Evolutionary conservation across 2,329 filamentous ascomycete genomes (phyloP), one percentile per base, ranked within the genome.

Genomic region (Lasiodiplodia theobromae): DNA sequence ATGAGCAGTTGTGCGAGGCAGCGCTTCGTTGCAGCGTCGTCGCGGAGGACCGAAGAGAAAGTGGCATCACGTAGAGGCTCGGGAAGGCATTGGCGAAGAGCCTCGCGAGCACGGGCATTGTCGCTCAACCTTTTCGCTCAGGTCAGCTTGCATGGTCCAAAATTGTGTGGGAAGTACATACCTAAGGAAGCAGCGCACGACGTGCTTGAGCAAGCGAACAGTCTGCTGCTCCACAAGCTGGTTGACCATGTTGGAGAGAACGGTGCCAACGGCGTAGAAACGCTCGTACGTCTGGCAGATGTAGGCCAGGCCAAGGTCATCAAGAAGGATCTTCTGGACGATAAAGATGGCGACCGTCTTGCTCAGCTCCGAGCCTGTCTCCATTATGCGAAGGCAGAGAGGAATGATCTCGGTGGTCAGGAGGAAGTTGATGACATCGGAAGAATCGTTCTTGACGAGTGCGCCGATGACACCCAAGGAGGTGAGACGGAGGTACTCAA

Each of bases 321-420:
- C 96, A 2, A 99, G 88, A 65, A 99, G 84, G 31, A 99, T 99
- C 86, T 99, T 99, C 82, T 99, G 96, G 21, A 99, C 96, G 75
- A 99, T 99, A 84, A 99, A 99, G 75, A 99, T 99, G 69, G 96
- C 96, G 16, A 99, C 96, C 0, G 96, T 99, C 85, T 99, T 99
- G 85, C 94, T 97, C 70, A 99, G 87, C 82, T 99, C 96, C 0
- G 94, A 97, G 62, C 96, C 96, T 0, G 96, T 99, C 84, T 99
- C 96, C 96, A 99, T 99, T 77, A 99, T 99, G 70, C 96, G 91
- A 54, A 99, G 89, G 80, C 96, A 99, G 14, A 99, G 88, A 11
- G 96, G 96, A 69, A 99, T 99, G 73, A 99, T 99, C 82, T 99
- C 96, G 37, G 96, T 99, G 1, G 96, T 98, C 60, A 99, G 86